Percentiles rank a stretch among this genome's conserved stretches.
Evolutionary conservation across 768 basidiomycete genomes (phyloP).

Genomic region (Jaapia argillacea): DNA sequence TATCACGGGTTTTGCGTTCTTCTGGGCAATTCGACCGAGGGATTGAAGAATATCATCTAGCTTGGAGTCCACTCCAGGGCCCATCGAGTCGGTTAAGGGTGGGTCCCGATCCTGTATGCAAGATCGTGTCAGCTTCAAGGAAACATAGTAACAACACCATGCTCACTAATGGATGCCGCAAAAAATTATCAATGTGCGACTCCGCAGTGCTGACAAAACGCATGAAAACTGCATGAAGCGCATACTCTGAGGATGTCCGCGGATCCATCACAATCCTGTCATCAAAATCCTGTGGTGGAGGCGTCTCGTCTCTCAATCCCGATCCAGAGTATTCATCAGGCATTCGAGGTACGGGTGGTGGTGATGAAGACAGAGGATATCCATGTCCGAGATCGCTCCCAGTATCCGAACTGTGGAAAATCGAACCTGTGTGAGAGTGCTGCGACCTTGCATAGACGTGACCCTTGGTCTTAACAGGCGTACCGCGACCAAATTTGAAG

Average conservation of each 20-base stretch:
- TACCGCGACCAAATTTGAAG: constrained; percentile 21
- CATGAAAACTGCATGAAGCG: constrained; percentile 81
- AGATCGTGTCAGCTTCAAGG: neutral
- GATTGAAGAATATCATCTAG: constrained; percentile 84
- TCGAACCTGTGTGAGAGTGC: constrained; percentile 70
- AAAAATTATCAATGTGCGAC: constrained; percentile 65
- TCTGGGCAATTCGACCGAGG: constrained; percentile 78
- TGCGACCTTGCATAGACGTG: constrained; percentile 61
- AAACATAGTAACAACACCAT: neutral
- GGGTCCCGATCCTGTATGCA: constrained; percentile 56
- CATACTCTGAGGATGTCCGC: constrained; percentile 81
- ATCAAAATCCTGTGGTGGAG: constrained; percentile 33
- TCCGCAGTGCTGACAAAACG: constrained; percentile 78
- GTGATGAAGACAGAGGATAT: constrained; percentile 37
- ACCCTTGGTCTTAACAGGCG: constrained; percentile 38
- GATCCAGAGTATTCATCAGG: constrained; percentile 47
- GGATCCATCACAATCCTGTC: constrained; percentile 63
- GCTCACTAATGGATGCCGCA: constrained; percentile 59
- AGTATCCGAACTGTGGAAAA: constrained; percentile 58
- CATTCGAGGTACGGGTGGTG: constrained; percentile 73
- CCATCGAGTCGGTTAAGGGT: constrained; percentile 57
- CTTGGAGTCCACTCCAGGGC: constrained; percentile 58
- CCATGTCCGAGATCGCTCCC: constrained; percentile 59
- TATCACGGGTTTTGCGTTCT: constrained; percentile 73
- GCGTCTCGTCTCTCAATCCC: constrained; percentile 38